Evolutionary conservation across 2,329 filamentous ascomycete species (phyloP), one percentile per base, ranked within the genome.

Genomic region (Pestalotiopsis sp.): DNA sequence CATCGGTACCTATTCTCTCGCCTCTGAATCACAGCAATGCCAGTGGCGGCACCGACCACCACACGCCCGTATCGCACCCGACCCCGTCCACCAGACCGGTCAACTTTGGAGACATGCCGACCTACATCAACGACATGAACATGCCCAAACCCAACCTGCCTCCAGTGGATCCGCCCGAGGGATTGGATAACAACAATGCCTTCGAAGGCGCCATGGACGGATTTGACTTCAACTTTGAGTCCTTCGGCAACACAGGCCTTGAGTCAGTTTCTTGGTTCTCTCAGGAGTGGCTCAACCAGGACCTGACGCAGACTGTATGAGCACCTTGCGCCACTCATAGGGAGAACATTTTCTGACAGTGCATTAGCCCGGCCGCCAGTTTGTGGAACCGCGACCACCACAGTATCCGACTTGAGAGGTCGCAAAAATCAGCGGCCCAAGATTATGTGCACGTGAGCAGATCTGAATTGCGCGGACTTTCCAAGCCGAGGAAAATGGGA

Each of bases 121-220:
- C 52, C 23, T 66, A 66, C 36, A 71, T 75, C 12, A 70, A 71
- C 7, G 75, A 77, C 56, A 72, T 75, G 20, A 76, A 65, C 60
- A 72, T 77, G 70, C 64, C 41, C 68, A 81, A 77, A 59, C 72
- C 74, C 1, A 75, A 76, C 41, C 68, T 79, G 2, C 74, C 77
- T 1, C 74, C 77, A 4, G 75, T 76, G 4, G 75, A 78, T n/a
- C 74, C 77, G 9, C 78, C 80, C 36, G 78, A 79, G 23, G 78
- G 79, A 1, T 74, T 82, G 3, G 83, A 85, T 68, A 79, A 85
- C n/a, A 85, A 85, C 63, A 86, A 84, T 52, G 83, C 84, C 0
- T 86, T 85, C 61, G 84, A 86, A 66, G 84, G 84, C 2, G 82
- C 83, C 0, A 78, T 85, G 66, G 84, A 85, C 61, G 82, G 82